Conservation (phyloP, 768 basidiomycete genomes). For the Boletus tomentosulus region DNA sequence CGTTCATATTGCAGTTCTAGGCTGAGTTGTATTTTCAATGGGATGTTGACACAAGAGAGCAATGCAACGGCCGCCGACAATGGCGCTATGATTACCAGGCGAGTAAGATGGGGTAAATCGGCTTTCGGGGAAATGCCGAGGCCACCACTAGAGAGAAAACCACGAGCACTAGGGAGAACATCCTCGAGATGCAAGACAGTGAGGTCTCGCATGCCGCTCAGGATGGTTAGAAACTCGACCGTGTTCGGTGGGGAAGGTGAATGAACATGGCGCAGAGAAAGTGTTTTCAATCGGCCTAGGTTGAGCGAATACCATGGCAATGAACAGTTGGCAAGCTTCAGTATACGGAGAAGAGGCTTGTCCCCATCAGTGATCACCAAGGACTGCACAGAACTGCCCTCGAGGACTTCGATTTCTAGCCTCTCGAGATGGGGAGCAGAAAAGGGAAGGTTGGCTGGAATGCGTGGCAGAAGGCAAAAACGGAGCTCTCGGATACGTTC, state of each 20-base stretch:
- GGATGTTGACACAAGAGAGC: too few relatives aligned
- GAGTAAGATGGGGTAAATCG: background rate
- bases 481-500: too few relatives aligned
- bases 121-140: constrained; percentile 8
- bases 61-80: too few relatives aligned
- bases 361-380: background rate
- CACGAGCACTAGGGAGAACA: too few relatives aligned
- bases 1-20: too few relatives aligned
- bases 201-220: constrained; percentile 5
- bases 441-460: too few relatives aligned
- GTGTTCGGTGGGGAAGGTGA: constrained; percentile 15
- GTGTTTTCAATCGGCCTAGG: constrained; percentile 27
- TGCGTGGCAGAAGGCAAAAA: too few relatives aligned
- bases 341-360: background rate
- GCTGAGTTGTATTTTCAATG: too few relatives aligned
- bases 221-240: constrained; percentile 27
- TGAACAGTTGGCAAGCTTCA: background rate
- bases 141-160: background rate
- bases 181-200: too few relatives aligned
- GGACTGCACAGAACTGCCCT: too few relatives aligned
- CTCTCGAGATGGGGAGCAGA: too few relatives aligned
- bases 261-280: constrained; percentile 28
- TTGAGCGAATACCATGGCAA: background rate
- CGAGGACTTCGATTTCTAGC: too few relatives aligned
- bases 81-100: constrained; percentile 1